phyloP scores from a whole-genome alignment of 495 filamentous ascomycete species.

The Corynascus novoguineensis region DNA sequence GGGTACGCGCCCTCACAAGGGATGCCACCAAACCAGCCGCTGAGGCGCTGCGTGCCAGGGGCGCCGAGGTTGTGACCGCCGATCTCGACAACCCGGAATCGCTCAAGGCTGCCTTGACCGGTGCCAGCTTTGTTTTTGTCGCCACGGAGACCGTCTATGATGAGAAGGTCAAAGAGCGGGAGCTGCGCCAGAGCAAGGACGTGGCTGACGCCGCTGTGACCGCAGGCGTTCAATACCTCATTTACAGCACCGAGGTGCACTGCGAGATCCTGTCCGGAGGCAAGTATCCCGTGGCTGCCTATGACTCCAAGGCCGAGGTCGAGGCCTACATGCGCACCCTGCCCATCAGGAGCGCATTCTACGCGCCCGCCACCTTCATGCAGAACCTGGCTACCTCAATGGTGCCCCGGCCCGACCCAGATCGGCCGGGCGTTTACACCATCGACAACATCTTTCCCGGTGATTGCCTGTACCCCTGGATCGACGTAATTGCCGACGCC shows the following conservation, averaged over 20 bases:
- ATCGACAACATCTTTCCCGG: background rate
- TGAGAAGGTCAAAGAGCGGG: constrained; percentile 23
- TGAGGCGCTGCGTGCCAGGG: constrained; percentile 32
- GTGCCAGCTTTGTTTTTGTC: constrained; percentile 44
- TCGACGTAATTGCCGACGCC: constrained; percentile 43
- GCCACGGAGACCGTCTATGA: constrained; percentile 37
- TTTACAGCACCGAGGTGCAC: constrained; percentile 44
- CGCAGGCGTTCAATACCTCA: constrained; percentile 35
- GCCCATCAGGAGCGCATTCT: constrained; percentile 44
- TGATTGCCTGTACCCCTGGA: constrained; percentile 32
- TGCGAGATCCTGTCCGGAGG: constrained; percentile 31
- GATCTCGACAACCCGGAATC: constrained; percentile 35
- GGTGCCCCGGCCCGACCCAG: background rate
- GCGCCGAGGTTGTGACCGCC: constrained; percentile 39
- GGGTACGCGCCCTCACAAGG: constrained; percentile 53
- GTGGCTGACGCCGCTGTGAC: constrained; percentile 38
- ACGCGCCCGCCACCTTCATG: constrained; percentile 44
- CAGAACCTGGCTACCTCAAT: constrained; percentile 14
- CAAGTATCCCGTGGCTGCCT: constrained; percentile 35
- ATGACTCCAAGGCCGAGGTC: constrained; percentile 38
- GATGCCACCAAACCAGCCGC: constrained; percentile 44
- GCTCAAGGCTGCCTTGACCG: constrained; percentile 40
- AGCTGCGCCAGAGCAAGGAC: constrained; percentile 39
- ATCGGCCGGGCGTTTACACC: background rate
- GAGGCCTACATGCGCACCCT: constrained; percentile 44